A percentile compares a stretch with the other conserved stretches of the same genome.
Conservation (phyloP, 352 stramenopile species). For the Phytophthora ohioensis region DNA sequence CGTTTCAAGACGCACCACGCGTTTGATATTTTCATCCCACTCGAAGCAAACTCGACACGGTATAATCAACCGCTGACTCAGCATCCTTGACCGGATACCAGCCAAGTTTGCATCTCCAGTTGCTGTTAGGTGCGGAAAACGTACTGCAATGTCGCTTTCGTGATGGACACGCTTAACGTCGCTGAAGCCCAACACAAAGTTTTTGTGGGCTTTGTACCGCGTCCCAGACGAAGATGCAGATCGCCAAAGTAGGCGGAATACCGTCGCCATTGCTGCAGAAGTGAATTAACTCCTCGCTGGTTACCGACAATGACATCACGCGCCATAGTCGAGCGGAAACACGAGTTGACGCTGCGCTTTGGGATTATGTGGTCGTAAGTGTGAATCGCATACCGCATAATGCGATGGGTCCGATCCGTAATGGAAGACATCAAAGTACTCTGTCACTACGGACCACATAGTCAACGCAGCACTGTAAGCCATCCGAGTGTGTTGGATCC, state of each 20-base stretch:
- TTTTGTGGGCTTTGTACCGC: neutral
- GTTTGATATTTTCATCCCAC: neutral
- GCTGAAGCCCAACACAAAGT: neutral
- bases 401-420: neutral
- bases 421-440: neutral
- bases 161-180: neutral
- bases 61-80: neutral
- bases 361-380: neutral
- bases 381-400: no score
- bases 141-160: neutral
- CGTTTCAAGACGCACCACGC: neutral
- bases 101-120: neutral
- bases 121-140: neutral
- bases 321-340: constrained; percentile 18
- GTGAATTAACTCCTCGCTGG: neutral
- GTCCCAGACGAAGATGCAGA: neutral
- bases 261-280: constrained; percentile 6
- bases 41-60: neutral
- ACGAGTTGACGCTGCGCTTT: constrained; percentile 10
- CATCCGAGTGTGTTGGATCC: constrained; percentile 1
- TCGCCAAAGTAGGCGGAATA: neutral
- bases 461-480: neutral
- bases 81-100: neutral
- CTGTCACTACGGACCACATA: neutral
- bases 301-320: constrained; percentile 16